Conservation (phyloP, 176 grass and related monocot genomes). For the bread wheat (Triticum aestivum) region DNA sequence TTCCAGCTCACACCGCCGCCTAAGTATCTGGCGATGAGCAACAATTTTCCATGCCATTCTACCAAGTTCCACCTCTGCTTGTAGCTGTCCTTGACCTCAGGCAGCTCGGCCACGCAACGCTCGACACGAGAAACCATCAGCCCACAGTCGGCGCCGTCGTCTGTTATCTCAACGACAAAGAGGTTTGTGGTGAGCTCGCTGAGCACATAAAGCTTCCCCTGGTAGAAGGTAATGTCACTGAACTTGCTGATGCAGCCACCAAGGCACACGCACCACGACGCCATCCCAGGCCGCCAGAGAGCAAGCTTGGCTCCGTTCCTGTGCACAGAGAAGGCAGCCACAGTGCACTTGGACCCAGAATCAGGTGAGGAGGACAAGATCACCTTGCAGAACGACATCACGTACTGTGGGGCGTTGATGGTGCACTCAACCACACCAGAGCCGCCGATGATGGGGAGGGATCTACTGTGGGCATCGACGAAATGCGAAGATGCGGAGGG, state of each 20-base stretch:
- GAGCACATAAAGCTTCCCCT: constrained; percentile 32
- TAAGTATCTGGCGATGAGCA: constrained; percentile 1
- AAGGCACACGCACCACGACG: constrained; percentile 28
- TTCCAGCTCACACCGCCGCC: neutral
- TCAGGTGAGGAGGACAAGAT: constrained; percentile 35
- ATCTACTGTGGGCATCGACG: neutral
- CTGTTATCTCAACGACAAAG: neutral
- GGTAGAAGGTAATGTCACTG: constrained; percentile 25
- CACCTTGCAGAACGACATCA: constrained; percentile 48
- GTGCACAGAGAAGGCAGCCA: constrained; percentile 17
- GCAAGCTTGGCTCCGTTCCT: constrained; percentile 18
- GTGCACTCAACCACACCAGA: constrained; percentile 24
- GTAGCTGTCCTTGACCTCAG: neutral
- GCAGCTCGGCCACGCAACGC: neutral
- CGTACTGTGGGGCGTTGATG: constrained; percentile 14
- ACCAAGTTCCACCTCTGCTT: neutral
- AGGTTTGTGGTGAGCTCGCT: constrained; percentile 5
- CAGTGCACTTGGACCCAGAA: neutral
- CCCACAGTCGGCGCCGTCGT: neutral
- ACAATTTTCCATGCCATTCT: constrained; percentile 40
- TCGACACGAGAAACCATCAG: constrained; percentile 32
- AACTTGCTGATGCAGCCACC: constrained; percentile 25
- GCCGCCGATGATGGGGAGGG: constrained; percentile 37
- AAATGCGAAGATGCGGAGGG: neutral
- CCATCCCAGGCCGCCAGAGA: constrained; percentile 28